These are phyloP conservation scores for Phlebopus sp. DNA, from an alignment of 1,284 basidiomycete genomes.

Conservation along the genomic window DNA sequence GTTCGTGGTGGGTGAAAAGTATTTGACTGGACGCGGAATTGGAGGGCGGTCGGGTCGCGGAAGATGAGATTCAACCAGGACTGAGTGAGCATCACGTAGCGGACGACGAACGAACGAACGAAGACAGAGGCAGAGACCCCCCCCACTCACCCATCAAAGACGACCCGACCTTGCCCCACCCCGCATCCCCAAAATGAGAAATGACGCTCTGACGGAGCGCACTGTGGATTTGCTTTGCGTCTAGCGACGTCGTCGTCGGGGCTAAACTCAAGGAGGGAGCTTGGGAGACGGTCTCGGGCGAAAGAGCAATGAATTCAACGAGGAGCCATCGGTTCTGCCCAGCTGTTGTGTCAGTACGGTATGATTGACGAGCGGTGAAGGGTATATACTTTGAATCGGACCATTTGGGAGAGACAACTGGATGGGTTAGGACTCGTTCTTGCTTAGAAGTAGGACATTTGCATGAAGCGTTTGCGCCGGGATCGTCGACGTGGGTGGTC, in stretches of 20 bases:
- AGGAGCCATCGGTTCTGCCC: constrained; percentile 81
- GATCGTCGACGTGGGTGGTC: no score
- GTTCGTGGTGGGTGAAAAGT: constrained; percentile 74
- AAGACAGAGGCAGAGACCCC: not conserved
- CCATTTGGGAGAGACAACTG: constrained; percentile 19
- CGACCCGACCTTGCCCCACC: constrained; percentile 73
- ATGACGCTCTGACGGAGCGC: constrained; percentile 71
- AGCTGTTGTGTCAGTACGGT: no score
- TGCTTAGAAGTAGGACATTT: no score
- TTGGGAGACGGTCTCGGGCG: not conserved
- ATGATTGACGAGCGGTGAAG: not conserved
- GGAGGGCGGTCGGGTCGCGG: no score
- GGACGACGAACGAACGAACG: not conserved
- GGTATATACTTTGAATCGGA: constrained; percentile 27
- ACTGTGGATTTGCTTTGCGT: constrained; percentile 59
- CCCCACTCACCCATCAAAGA: constrained; percentile 64
- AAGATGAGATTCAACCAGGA: no score
- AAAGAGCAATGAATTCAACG: constrained; percentile 57
- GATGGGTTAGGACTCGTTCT: no score
- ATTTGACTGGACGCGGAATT: no score
- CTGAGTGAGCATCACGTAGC: no score
- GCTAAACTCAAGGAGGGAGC: constrained; percentile 1
- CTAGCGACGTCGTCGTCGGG: constrained; percentile 26
- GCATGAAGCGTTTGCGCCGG: no score
- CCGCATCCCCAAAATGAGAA: constrained; percentile 71